Evolutionary conservation across 768 basidiomycete species (phyloP), one percentile per base, ranked within the genome.

Genomic region (Amyloporia xantha): DNA sequence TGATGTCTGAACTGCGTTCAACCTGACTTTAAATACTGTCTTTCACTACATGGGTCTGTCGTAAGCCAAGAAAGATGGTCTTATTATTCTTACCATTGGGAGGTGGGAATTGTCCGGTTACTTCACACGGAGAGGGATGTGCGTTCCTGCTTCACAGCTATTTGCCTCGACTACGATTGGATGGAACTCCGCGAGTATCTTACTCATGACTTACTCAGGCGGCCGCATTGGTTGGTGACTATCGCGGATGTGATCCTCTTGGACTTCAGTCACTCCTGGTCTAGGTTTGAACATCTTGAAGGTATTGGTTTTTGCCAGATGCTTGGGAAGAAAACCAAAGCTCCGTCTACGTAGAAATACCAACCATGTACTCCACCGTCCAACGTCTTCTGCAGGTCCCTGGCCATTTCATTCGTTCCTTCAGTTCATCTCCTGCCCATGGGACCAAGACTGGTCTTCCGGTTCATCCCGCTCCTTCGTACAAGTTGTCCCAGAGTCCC

Each of bases 401-500:
- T 7, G 24, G 7, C 33, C 46, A 37, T 26, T 35, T 47, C 30
- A 13, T 47, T 9, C 46, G 37, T 19, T 20, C 33, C 23, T 47
- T 39, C 17, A 47, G 36, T 27, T 20, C 46, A 12, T 47, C 37
- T 5, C 20, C 37, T n/a, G 15, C 40, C 15, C 36, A 37, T 15
- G 23, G 17, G 6, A 17, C 27, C 17, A 13, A 41, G 41, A 17
- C n/a, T 24, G 7, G 7, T 19, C 40, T 43, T 5, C 52, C 52
- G 4, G 21, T 54, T 56, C 52, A 52, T 42, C 13, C 44, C 11
- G 38, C 41, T 15, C 56, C 57, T 15, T 52, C 62, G 6, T 73
- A 73, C 47, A 62, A 56, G 54, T 54, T 66, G 28, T 71, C 70
- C 10, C 53, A 58, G 23, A 51, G 71, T 11, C 73, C 74, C 1